Conservation (phyloP, 202 grass and related monocot species). For the Carex sylvatica region DNA sequence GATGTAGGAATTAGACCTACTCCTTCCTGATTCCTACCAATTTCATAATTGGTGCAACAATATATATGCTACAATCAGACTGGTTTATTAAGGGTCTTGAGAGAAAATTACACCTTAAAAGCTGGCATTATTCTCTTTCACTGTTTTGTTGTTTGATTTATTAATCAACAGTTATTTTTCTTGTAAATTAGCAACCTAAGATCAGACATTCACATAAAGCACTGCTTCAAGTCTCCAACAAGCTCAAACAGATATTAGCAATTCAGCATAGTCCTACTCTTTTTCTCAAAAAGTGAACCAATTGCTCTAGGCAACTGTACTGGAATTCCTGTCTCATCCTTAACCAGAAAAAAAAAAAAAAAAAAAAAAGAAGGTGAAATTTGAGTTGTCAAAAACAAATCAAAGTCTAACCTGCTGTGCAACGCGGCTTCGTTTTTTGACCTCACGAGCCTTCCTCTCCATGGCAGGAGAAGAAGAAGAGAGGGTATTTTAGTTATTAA, state of each 20-base stretch:
- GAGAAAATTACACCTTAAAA: not conserved
- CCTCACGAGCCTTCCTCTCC: constrained; percentile 54
- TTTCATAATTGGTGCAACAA: not conserved
- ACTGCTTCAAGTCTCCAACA: not conserved
- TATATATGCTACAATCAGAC: not conserved
- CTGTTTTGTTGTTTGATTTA: not conserved
- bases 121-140: not conserved
- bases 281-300: constrained; percentile 3
- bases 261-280: not conserved
- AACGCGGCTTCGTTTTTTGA: constrained; percentile 51
- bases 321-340: not conserved
- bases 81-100: not conserved
- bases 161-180: not conserved
- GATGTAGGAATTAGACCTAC: not conserved
- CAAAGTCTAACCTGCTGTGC: constrained; percentile 51
- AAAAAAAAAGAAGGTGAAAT: not conserved
- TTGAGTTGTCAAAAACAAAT: not conserved
- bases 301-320: not conserved
- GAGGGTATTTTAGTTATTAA: too few species aligned
- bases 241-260: not conserved
- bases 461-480: too few species aligned
- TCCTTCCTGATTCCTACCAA: not conserved
- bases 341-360: constrained; percentile 14
- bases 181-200: not conserved
- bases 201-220: not conserved